Evolutionary conservation across 129 eudicot species (phyloP), one percentile per base, ranked within the genome.

Genomic region (Helianthus tuberosus): DNA sequence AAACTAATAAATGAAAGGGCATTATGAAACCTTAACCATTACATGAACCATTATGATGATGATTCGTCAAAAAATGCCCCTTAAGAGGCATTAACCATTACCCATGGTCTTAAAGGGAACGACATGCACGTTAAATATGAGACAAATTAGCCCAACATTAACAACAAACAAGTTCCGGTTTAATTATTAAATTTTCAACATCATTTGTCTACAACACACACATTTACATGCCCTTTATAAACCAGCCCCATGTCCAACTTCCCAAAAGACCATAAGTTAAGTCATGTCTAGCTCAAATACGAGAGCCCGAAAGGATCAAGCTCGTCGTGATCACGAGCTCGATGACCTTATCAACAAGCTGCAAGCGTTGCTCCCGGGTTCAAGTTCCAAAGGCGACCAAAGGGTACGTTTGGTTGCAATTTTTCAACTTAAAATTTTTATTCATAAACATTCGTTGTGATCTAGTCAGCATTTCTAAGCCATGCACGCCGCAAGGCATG

Each of bases 141-240:
- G 67, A 73, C 60, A 73, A 44, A 48, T 13, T 32, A 15, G 27
- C 10, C 76, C 65, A 43, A 9, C 9, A 47, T 47, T 59, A 44
- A 9, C 77, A 64, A 14, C 79, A 52, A 54, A 64, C 72, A 64
- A 75, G 8, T 44, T 63, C 12, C 1, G 48, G 15, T 47, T 60
- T 32, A 41, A 50, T 57, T 44, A 13, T 58, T 58, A 51, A 51
- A 51, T 36, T 74, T 75, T 7, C 53, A 75, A 75, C 64, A 36
- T 63, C 20, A 64, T 64, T 64, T 75, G 79, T 64, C 79, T 51
- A 11, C 65, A 51, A 75, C n/a, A 59, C 51, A 74, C 71, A 64
- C 36, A 74, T 15, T 63, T 16, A 46, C 14, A 6, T 50, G n/a
- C 65, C 41, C 41, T 29, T 64, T 74, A 48, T 50, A 74, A 63